Evolutionary conservation across 768 basidiomycete genomes (phyloP), one percentile per base, ranked within the genome.

Genomic region (Lepiota brunneoincarnata): DNA sequence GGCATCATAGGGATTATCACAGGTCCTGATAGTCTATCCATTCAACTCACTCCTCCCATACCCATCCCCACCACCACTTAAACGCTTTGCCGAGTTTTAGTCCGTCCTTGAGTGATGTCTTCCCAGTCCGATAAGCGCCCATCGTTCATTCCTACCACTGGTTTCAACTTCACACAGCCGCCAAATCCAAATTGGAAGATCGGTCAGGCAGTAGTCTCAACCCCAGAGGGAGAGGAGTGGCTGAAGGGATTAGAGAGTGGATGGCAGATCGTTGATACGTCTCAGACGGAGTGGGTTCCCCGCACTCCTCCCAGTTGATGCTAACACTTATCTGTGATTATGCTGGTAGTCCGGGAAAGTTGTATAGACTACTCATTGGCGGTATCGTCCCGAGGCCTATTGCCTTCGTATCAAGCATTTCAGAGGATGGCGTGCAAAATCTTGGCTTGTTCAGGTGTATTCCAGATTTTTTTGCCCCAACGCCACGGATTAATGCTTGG

Each of bases 301-400:
- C n/a, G n/a, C n/a, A n/a, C n/a, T n/a, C 44, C 5, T 12, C 9
- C 37, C 17, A 14, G 21, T 14, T 46, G 12, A n/a, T 6, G 12
- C 18, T 28, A 1, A 41, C 34, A 35, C 46, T 28, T 43, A 36
- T 28, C 14, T 35, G 12, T 4, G 2, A 28, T 56, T 12, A 36
- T 40, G 36, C 7, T 18, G 11, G 21, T 21, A 45, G 46, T 18
- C 17, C 34, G 23, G 18, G 74, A 44, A 60, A 61, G 34, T 21
- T 75, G 6, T 84, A 87, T 59, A 67, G 68, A 11, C 60, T 84
- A 49, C 61, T 85, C 58, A 74, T 75, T 7, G 76, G 76, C 39
- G 84, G 81, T 11, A 72, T 87, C 43, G 71, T 75, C 6, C 88
- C 87, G 2, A 78, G 89, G 38, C 87, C 88, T 9, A 72, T 89